Base-by-base conservation (phyloP, 805 yeast genomes). In the Blastobotrys parvus region DNA sequence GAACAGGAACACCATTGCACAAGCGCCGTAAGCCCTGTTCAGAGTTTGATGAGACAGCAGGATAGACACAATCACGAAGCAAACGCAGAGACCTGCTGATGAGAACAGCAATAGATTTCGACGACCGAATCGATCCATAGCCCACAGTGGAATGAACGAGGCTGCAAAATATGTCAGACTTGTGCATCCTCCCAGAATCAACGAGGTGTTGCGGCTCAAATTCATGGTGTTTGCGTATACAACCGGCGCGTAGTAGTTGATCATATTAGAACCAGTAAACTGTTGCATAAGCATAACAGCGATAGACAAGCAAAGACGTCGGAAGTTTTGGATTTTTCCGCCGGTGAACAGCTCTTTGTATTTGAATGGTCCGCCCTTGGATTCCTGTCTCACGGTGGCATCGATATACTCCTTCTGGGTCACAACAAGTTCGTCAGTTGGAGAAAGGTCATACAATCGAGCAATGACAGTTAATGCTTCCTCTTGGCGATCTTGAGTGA, bases 161-260 rank as follows among this genome's bases (percentile, higher is more conserved):
- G 25, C 70, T 48, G 11, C 72, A 66, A 31, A 88, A 67, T 0
- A 94, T 73, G 16, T 76, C 35, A 2, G 84, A 82, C 95, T 86
- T 21, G 78, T 63, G 13, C 80, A 59, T 0, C 94, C 81, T 27
- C 95, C 95, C 3, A 78, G 65, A 43, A 87, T 65, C 33, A 87
- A 67, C 45, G 86, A 74, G n/a, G 87, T 88, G 52, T 83, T 80
- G 49, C 95, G 72, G 2, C 95, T 20, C 7, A 38, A 16, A 2
- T 95, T 94, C 94, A 84, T 41, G 71, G 69, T 58, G 85, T 95
- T 32, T 85, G 89, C 19, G 85, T 65, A 57, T 75, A 78, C 95
- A 95, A 87, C 0, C 94, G 92, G 3, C 90, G 88, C 21, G 86
- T 44, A 39, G 31, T 37, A 35, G 15, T 31, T 30, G 17, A 36